Evolutionary conservation across 2,329 filamentous ascomycete species (phyloP).

Genomic region (Trichoderma harzianum): DNA sequence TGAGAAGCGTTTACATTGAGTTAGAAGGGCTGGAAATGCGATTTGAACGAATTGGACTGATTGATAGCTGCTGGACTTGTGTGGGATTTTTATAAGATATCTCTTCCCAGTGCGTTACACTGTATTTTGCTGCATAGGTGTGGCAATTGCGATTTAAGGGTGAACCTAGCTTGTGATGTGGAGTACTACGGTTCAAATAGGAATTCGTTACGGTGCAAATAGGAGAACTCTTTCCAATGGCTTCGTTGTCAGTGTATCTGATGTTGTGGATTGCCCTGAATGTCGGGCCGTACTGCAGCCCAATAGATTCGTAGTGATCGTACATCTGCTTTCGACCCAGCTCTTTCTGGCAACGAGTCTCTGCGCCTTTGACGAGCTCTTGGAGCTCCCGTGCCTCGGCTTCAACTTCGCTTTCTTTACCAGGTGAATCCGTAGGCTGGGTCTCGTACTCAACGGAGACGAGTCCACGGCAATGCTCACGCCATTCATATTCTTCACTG

Average conservation of each 20-base stretch:
- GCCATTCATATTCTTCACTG: background rate
- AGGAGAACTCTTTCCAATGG: background rate
- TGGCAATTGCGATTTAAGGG: too few relatives aligned
- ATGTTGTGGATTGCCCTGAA: background rate
- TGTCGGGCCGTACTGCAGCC: background rate
- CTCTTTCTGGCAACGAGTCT: background rate
- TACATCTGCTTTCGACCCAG: background rate
- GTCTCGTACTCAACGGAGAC: background rate
- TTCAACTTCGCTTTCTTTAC: background rate
- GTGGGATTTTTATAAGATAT: too few relatives aligned
- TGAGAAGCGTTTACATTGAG: too few relatives aligned
- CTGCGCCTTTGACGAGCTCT: background rate
- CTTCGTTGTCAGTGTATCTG: background rate
- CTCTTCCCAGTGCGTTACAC: too few relatives aligned
- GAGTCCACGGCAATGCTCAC: background rate
- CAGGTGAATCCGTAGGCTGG: background rate
- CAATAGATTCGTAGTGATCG: background rate
- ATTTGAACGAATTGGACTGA: too few relatives aligned
- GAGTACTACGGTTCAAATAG: too few relatives aligned
- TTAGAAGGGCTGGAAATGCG: too few relatives aligned
- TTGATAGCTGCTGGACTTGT: too few relatives aligned
- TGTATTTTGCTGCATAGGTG: too few relatives aligned
- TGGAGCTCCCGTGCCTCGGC: background rate
- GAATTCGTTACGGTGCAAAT: too few relatives aligned
- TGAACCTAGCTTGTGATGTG: too few relatives aligned